Evolutionary conservation across 306 rosid genomes (phyloP).

Genomic region (Quercus alba): DNA sequence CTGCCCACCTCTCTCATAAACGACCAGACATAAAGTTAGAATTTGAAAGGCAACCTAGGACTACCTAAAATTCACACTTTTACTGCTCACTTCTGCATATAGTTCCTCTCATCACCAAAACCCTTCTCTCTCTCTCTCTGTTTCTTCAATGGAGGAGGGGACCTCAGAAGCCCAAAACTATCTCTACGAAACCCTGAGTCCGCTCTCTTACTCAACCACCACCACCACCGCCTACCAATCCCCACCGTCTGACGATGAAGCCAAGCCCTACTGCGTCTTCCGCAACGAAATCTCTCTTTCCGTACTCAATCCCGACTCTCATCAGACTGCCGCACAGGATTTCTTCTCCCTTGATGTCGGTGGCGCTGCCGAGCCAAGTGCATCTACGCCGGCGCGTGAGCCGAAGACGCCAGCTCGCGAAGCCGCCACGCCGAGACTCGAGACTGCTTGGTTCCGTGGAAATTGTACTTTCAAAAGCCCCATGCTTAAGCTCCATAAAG

Average conservation of each 20-base stretch:
- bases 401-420: constrained; percentile 47
- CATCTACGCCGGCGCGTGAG: constrained; percentile 20
- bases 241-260: constrained; percentile 30
- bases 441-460: constrained; percentile 82
- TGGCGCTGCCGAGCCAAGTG: constrained; percentile 21
- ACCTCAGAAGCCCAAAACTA: constrained; percentile 18
- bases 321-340: constrained; percentile 37
- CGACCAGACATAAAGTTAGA: no score
- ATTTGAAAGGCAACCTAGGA: no score
- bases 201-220: constrained; percentile 36
- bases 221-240: constrained; percentile 21
- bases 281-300: constrained; percentile 68
- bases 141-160: constrained; percentile 37
- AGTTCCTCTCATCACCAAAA: no score
- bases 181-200: constrained; percentile 58
- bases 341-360: constrained; percentile 74
- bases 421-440: constrained; percentile 57
- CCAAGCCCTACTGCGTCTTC: constrained; percentile 54
- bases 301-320: constrained; percentile 30
- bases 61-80: no score
- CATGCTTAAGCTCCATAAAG: constrained; percentile 96
- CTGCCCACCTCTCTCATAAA: no score
- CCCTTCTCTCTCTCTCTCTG: not conserved
- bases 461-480: constrained; percentile 73
- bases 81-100: no score